These are phyloP conservation scores for Akanthomyces muscarius DNA, from an alignment of 2,329 filamentous ascomycete genomes.

Conservation along the genomic window DNA sequence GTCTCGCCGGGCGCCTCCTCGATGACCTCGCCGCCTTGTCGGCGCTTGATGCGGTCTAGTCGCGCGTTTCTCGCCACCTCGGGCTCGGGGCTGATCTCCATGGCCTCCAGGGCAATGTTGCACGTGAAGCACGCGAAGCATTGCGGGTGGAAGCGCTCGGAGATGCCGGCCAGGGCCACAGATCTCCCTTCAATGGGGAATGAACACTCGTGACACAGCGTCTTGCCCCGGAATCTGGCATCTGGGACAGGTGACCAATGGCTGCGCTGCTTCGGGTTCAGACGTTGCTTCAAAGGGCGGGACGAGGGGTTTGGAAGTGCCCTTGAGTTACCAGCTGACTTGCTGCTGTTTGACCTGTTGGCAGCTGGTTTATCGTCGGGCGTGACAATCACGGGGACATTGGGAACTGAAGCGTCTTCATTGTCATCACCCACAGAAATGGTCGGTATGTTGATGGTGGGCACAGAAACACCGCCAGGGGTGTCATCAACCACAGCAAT, in stretches of 20 bases:
- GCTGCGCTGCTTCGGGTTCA: slow-evolving; percentile 41
- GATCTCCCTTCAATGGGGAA: slow-evolving; percentile 86
- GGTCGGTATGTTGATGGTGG: slow-evolving; percentile 43
- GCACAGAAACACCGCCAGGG: slow-evolving; percentile 31
- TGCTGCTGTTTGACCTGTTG: slow-evolving; percentile 35
- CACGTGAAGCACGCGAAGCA: slow-evolving; percentile 91
- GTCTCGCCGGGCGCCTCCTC: slow-evolving; percentile 61
- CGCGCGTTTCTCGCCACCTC: slow-evolving; percentile 66
- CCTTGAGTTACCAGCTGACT: slow-evolving; percentile 31
- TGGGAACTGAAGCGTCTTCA: slow-evolving; percentile 27
- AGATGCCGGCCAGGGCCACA: slow-evolving; percentile 70
- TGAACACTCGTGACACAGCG: slow-evolving; percentile 78
- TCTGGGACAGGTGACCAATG: slow-evolving; percentile 58
- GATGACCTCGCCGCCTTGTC: slow-evolving; percentile 54
- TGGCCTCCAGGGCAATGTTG: slow-evolving; percentile 81
- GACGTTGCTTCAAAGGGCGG: slow-evolving; percentile 30
- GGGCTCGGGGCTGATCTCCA: slow-evolving; percentile 94
- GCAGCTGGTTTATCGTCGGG: slow-evolving; percentile 36
- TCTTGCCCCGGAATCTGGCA: slow-evolving; percentile 51
- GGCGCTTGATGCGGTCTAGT: slow-evolving; percentile 65
- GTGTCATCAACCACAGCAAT: slow-evolving; percentile 41
- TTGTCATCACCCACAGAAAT: slow-evolving; percentile 36
- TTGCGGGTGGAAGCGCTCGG: slow-evolving; percentile 80
- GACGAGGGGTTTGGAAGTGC: slow-evolving; percentile 47
- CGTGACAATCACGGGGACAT: slow-evolving; percentile 43